Base-by-base conservation (phyloP, 306 rosid genomes). In the Myrica gale region DNA sequence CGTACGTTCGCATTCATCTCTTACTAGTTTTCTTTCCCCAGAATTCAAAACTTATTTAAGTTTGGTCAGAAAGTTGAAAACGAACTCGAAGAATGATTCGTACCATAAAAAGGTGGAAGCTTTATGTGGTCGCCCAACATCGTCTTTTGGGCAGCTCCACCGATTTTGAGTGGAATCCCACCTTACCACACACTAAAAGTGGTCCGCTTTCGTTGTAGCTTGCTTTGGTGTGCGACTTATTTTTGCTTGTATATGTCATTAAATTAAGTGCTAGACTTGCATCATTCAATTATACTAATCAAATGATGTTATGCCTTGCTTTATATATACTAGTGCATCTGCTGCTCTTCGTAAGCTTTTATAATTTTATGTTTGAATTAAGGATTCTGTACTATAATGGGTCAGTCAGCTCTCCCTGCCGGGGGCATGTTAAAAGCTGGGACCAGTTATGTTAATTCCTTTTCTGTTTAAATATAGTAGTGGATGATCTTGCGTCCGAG, bases 91-190 rank as follows among this genome's bases (percentile, higher is more conserved):
- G 79, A 19, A 39, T 61, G 55, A 43, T 68, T 41, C 20, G 58
- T 71, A 68, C 69, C 57, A 42, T 69, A 80, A 69, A 83, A 57
- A 69, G 37, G 37, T 71, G 11, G 76, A 81, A 77, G 81, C 77
- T 84, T 78, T 60, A 63, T 32, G 37, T 2, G 60, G 75, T 69
- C 65, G 75, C 78, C 85, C 74, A 79, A 89, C 86, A 79, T 83
- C 81, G 73, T 47, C 70, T 76, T 74, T 83, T 76, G 82, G 73
- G 85, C 19, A 6, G 7, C 74, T 74, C 81, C 92, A 86, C 85
- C 83, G 74, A 74, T 76, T 12, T 80, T 66, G 50, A 89, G 97
- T 93, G 98, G 96, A 81, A 85, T 75, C 89, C 83, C 85, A 86
- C 89, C 92, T 70, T 76, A 84, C 84, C 92, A 88, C 37, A 32